Evolutionary conservation across 495 filamentous ascomycete species (phyloP).

Genomic region (Elasticomyces elasticus): DNA sequence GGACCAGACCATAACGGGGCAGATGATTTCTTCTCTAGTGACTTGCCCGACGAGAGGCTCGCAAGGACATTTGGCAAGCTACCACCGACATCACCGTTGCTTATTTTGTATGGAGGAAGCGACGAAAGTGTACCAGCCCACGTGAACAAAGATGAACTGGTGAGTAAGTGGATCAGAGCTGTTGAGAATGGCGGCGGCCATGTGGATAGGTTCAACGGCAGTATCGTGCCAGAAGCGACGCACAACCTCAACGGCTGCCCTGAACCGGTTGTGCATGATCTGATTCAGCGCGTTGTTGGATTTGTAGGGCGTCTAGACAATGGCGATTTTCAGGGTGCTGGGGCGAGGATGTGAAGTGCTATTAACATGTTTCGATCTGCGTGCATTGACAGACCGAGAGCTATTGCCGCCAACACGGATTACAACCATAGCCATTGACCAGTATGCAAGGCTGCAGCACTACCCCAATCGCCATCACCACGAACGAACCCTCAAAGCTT

Average conservation of each 20-base stretch:
- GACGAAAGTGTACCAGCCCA: slow-evolving; percentile 60
- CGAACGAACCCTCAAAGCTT: background rate
- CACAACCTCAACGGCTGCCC: slow-evolving; percentile 48
- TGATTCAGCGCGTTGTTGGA: slow-evolving; percentile 44
- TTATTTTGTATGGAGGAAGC: slow-evolving; percentile 56
- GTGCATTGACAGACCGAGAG: too few relatives aligned
- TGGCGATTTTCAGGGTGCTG: slow-evolving; percentile 8
- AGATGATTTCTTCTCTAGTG: slow-evolving; percentile 85
- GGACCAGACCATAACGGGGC: slow-evolving; percentile 48
- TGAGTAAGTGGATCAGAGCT: slow-evolving; percentile 52
- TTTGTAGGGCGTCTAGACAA: slow-evolving; percentile 45
- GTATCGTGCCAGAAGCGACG: slow-evolving; percentile 48
- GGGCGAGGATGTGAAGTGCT: background rate
- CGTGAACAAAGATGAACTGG: slow-evolving; percentile 54
- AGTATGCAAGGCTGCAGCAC: background rate
- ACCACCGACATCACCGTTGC: slow-evolving; percentile 43
- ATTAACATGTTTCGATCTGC: background rate
- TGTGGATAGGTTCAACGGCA: slow-evolving; percentile 45
- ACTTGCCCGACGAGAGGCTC: slow-evolving; percentile 53
- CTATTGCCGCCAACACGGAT: too few relatives aligned
- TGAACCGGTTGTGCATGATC: slow-evolving; percentile 37
- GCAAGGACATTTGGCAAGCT: slow-evolving; percentile 55
- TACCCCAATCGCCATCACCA: background rate
- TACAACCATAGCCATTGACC: too few relatives aligned
- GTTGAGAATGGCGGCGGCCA: slow-evolving; percentile 34